Base-by-base conservation (phyloP, 2,329 filamentous ascomycete species). In the Colletotrichum neosansevieriae region DNA sequence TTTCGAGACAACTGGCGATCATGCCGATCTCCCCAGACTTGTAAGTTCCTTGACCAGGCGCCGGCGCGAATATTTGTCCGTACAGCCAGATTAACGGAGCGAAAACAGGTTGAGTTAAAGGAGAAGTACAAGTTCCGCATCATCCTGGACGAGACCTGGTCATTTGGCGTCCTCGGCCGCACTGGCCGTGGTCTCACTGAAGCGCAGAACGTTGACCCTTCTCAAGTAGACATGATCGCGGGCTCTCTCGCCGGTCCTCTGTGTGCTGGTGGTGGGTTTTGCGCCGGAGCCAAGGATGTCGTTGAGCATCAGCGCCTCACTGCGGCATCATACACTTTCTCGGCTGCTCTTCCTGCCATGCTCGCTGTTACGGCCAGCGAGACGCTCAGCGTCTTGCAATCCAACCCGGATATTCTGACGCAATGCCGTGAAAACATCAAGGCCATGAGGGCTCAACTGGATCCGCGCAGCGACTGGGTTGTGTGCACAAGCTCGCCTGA, bases 71-170 rank as follows among this genome's bases (percentile, higher is more conserved):
- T 6, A 29, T 7, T 69, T 17, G 53, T 63, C 11, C 6, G 7
- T 15, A 40, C 2, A 40, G 1, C 17, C 12, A 65, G 68, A 47
- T 71, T 70, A 62, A 70, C 34, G 21, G 34, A 64, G 7, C 12
- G 17, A 56, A 3, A 38, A 29, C 38, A 69, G 67, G 63, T 98
- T 71, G 95, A 97, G 78, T 86, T 99, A 73, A 98, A 98, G 81
- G 90, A 94, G 73, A 93, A 92, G 79, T 98, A 98, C 87, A 99
- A 98, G 83, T 99, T 98, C 84, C 94, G 96, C 74, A 88, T 99
- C 64, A 97, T 98, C 72, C 89, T 99, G 42, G 96, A 99, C 79
- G 96, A 99, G 83, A 97, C 94, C 1, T 97, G 93, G 91, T 98
- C 94, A 1, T 99, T 98, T 77, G 97, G 95, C 69, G 92, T 98